These are phyloP conservation scores for Acanthamoeba sp. DNA, from an alignment of 208 protist genomes.

Conservation along the genomic window DNA sequence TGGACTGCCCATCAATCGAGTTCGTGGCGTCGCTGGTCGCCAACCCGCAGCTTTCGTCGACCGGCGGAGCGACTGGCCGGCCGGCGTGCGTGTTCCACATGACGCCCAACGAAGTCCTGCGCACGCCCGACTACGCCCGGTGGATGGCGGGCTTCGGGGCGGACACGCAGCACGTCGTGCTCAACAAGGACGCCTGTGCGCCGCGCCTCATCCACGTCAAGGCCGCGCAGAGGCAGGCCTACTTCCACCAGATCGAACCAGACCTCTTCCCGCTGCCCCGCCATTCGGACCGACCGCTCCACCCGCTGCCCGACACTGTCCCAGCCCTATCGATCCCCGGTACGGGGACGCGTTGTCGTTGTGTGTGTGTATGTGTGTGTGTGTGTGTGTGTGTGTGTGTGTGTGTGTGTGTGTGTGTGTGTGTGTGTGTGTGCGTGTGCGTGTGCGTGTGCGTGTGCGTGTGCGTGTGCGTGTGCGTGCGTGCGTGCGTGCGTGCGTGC, in stretches of 20 bases:
- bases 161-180: background rate
- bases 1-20: background rate
- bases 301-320: background rate
- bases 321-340: background rate
- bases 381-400: background rate
- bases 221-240: background rate
- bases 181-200: background rate
- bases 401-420: background rate
- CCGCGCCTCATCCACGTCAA: slow-evolving; percentile 5
- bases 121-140: background rate
- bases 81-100: background rate
- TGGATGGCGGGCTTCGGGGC: background rate
- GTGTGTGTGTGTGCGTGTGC: background rate
- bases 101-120: background rate
- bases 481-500: too few relatives aligned
- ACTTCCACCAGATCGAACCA: slow-evolving; percentile 2
- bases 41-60: background rate
- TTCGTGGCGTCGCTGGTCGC: background rate
- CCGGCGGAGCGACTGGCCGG: background rate
- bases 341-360: background rate
- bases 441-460: background rate
- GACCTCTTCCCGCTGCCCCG: background rate
- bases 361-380: background rate
- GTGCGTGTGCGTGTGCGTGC: too few relatives aligned
- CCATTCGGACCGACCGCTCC: background rate